Base-by-base conservation (phyloP, 495 filamentous ascomycete genomes). In the Neurospora tetrasperma region DNA sequence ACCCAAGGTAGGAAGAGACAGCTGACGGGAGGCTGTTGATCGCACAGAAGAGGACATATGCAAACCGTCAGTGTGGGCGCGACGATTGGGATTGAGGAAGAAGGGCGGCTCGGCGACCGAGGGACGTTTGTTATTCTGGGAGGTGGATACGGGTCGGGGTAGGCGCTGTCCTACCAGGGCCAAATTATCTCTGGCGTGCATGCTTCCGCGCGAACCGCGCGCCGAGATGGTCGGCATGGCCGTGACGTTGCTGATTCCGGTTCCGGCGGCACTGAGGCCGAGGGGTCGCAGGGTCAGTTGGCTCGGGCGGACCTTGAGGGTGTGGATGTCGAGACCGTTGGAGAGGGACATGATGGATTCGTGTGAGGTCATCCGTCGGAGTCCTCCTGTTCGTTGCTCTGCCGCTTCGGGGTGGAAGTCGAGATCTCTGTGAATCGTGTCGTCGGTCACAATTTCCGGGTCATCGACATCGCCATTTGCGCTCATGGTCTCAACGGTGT, bases 321-420 rank as follows among this genome's bases (percentile, higher is more conserved):
- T 88, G 75, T 87, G 87, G 20, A 88, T 87, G 75, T 88, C 86
- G 70, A 88, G 81, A 0, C 84, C 84, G 62, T 86, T 86, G 10
- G 85, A 82, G 1, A 87, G 79, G 0, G 86, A 88, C 73, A 88
- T 82, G 73, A 88, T 85, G 44, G 86, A 87, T 75, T 88, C 86
- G 68, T 88, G 86, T 2, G 86, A 88, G 11, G 83, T 54, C 2
- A 81, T 75, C 5, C 85, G 83, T 4, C 82, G 84, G 16, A 85
- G 74, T 44, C 42, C 44, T 18, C 73, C 59, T 23, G 76, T 71
- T 8, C 69, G 71, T 35, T 76, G 75, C 44, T 72, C 68, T 3
- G 27, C 54, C 16, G 74, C 71, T 4, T 18, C 35, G 4, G 74
- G 68, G 41, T 78, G 76, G 43, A 73, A 79, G 10, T 75, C 66